Conservation (phyloP, 164 flowering plant genomes). For the Chimonanthus praecox region DNA sequence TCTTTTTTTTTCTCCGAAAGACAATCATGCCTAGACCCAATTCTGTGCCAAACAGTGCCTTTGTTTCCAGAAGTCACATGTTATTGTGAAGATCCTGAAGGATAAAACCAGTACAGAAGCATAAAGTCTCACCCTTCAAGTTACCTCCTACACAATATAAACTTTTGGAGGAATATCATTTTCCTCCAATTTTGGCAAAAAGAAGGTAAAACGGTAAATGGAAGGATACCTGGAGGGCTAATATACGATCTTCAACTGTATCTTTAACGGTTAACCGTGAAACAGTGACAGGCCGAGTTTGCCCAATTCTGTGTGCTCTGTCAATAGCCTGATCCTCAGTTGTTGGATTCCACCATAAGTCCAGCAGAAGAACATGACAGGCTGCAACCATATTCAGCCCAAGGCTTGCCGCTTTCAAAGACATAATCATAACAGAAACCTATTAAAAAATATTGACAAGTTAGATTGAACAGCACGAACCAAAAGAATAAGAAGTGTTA, state of each 20-base stretch:
- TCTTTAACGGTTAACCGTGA: slow-evolving; percentile 73
- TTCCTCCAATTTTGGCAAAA: neutral
- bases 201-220: neutral
- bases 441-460: slow-evolving; percentile 11
- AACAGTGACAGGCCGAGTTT: slow-evolving; percentile 91
- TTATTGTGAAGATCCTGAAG: neutral
- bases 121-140: neutral
- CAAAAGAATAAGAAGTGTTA: neutral
- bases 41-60: neutral
- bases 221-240: slow-evolving; percentile 74
- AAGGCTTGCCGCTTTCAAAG: slow-evolving; percentile 91
- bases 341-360: slow-evolving; percentile 99
- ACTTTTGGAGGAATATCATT: neutral
- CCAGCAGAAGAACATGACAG: slow-evolving; percentile 82
- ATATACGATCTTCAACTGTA: slow-evolving; percentile 88
- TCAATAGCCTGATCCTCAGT: slow-evolving; percentile 98
- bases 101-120: neutral
- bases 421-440: slow-evolving; percentile 95
- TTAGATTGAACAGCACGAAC: neutral
- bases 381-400: slow-evolving; percentile 98
- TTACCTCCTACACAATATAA: neutral
- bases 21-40: neutral
- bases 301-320: slow-evolving; percentile 96
- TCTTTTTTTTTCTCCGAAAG: no score
- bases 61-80: neutral